Evolutionary conservation across 108 stramenopile species (phyloP).

Genomic region (Conticribra weissflogii): DNA sequence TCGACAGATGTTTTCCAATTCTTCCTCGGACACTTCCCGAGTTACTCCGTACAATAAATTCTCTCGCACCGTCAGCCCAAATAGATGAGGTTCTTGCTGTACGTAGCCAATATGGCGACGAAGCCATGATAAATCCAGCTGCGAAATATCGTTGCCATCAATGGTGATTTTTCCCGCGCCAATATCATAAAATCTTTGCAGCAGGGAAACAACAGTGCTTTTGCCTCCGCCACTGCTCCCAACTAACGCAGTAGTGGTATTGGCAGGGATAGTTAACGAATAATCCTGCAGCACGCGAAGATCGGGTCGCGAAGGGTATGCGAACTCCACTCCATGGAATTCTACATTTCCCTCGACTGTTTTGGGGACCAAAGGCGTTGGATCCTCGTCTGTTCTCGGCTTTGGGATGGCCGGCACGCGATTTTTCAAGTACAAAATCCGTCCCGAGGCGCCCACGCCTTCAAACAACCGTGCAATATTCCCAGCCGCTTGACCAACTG

Average conservation of each 20-base stretch:
- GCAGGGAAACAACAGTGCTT: conserved; percentile 72
- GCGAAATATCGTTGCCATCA: conserved; percentile 75
- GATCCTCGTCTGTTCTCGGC: conserved; percentile 4
- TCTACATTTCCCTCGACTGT: conserved; percentile 48
- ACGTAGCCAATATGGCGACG: conserved; percentile 81
- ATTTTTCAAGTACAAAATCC: conserved; percentile 74
- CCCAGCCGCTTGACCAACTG: conserved; percentile 49
- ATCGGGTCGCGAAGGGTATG: conserved; percentile 82
- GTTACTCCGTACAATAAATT: conserved; percentile 83
- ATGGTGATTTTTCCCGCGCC: conserved; percentile 61
- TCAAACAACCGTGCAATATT: conserved; percentile 52
- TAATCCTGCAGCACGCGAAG: conserved; percentile 58
- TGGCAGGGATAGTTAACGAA: conserved; percentile 36
- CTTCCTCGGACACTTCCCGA: conserved; percentile 51
- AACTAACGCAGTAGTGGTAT: conserved; percentile 76
- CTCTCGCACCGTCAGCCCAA: conserved; percentile 73
- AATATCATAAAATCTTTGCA: conserved; percentile 87
- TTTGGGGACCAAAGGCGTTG: background rate
- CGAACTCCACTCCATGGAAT: conserved; percentile 74
- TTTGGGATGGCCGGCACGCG: conserved; percentile 59
- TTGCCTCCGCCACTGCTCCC: conserved; percentile 85
- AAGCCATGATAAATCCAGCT: conserved; percentile 66
- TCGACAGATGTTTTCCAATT: conserved; percentile 64
- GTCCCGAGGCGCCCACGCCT: conserved; percentile 66
- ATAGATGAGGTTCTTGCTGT: conserved; percentile 85